phyloP scores from a whole-genome alignment of 169 alveolate genomes.

The Plasmodium billcollinsi region DNA sequence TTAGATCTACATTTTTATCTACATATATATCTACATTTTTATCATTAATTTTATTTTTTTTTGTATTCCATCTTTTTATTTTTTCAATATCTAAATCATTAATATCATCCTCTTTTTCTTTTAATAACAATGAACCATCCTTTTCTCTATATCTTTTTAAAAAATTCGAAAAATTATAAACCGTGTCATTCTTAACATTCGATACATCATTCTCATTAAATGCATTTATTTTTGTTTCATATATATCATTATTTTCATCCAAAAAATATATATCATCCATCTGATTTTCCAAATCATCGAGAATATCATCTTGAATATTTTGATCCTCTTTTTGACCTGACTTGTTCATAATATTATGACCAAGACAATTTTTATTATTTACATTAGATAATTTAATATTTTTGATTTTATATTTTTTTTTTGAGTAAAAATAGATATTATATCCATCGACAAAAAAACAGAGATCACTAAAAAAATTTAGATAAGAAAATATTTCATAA shows the following conservation, averaged over 20 bases:
- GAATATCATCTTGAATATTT: background rate
- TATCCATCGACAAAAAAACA: conserved; percentile 38
- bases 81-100: background rate
- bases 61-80: background rate
- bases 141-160: conserved; percentile 16
- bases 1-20: background rate
- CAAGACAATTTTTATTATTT: too few relatives aligned
- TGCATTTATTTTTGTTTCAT: background rate
- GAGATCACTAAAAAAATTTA: conserved; percentile 33
- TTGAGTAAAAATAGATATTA: conserved; percentile 39
- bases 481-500: conserved; percentile 34
- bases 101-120: background rate
- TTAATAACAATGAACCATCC: background rate
- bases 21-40: background rate
- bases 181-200: background rate
- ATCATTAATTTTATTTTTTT: background rate
- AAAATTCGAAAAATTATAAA: conserved; percentile 9
- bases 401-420: conserved; percentile 7
- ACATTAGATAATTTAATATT: background rate
- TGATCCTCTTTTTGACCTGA: background rate
- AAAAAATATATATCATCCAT: background rate
- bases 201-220: background rate
- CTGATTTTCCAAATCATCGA: background rate
- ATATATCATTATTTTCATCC: background rate
- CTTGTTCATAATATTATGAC: too few relatives aligned